Evolutionary conservation across 2,329 filamentous ascomycete species (phyloP).

Genomic region (Aureobasidium sp.): DNA sequence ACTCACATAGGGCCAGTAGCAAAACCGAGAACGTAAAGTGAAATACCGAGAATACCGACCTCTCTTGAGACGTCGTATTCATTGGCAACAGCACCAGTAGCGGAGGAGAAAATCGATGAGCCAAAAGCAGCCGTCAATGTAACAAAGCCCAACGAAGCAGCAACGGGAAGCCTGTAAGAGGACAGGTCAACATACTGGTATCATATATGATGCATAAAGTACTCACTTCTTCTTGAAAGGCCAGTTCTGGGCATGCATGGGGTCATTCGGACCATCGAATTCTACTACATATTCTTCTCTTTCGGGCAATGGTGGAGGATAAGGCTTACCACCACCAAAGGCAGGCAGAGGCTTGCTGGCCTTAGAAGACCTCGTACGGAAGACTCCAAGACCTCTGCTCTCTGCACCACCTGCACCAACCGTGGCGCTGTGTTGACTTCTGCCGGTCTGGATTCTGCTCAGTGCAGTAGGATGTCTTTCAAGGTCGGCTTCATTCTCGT

Average conservation of each 20-base stretch:
- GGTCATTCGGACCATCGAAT: constrained; percentile 67
- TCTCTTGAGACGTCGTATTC: constrained; percentile 38
- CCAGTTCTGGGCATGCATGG: constrained; percentile 85
- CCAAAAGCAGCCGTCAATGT: constrained; percentile 66
- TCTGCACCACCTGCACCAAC: constrained; percentile 46
- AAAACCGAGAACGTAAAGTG: constrained; percentile 33
- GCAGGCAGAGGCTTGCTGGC: constrained; percentile 55
- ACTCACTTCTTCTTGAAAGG: constrained; percentile 66
- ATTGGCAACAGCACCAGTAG: constrained; percentile 35
- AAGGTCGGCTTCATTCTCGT: constrained; percentile 46
- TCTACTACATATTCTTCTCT: constrained; percentile 72
- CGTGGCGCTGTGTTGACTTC: constrained; percentile 64
- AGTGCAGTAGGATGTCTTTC: constrained; percentile 64
- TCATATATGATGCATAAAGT: neutral
- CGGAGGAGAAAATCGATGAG: constrained; percentile 39
- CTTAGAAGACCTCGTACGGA: constrained; percentile 37
- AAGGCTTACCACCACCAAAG: constrained; percentile 69
- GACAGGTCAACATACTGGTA: neutral
- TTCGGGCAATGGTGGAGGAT: constrained; percentile 61
- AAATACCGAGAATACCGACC: constrained; percentile 32
- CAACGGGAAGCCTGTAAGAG: constrained; percentile 49
- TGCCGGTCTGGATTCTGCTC: constrained; percentile 62
- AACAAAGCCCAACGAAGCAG: constrained; percentile 64
- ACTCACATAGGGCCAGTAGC: constrained; percentile 24
- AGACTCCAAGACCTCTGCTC: constrained; percentile 1